Conservation (phyloP, 192 early-diverging fungal genomes). For the Entomortierella chlamydospora region DNA sequence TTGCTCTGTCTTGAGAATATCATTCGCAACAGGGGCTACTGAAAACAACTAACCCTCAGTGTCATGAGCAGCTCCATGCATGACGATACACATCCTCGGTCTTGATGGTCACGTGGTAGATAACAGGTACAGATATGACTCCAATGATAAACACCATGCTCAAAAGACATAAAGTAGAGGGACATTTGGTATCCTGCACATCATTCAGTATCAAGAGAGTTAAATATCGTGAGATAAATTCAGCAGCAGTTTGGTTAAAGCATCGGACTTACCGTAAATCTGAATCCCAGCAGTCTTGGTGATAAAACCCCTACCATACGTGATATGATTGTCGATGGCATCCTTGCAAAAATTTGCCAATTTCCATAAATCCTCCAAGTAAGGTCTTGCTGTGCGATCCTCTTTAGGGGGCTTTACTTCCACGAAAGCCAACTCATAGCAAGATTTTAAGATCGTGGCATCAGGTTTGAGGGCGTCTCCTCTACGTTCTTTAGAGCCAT, state of each 20-base stretch:
- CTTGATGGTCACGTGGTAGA: neutral
- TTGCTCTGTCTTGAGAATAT: neutral
- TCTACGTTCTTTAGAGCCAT: neutral
- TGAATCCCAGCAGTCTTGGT: neutral
- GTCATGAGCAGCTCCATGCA: neutral
- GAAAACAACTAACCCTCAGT: neutral
- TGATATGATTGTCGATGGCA: neutral
- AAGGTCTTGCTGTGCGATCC: neutral
- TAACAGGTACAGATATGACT: neutral
- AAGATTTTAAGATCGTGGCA: neutral
- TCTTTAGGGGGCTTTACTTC: conserved; percentile 3
- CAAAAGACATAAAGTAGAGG: neutral
- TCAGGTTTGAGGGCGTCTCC: neutral
- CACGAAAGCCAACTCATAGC: neutral
- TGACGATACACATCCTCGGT: neutral
- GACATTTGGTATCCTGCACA: neutral
- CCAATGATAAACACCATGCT: neutral
- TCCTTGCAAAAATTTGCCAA: conserved; percentile 12
- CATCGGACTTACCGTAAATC: neutral
- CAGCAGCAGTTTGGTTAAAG: neutral
- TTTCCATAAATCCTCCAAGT: conserved; percentile 5
- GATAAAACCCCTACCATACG: no score
- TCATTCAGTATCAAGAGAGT: neutral
- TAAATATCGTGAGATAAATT: neutral
- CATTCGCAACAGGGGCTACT: no score